Evolutionary conservation across 306 rosid genomes (phyloP).

Genomic region (Alnus rubra): DNA sequence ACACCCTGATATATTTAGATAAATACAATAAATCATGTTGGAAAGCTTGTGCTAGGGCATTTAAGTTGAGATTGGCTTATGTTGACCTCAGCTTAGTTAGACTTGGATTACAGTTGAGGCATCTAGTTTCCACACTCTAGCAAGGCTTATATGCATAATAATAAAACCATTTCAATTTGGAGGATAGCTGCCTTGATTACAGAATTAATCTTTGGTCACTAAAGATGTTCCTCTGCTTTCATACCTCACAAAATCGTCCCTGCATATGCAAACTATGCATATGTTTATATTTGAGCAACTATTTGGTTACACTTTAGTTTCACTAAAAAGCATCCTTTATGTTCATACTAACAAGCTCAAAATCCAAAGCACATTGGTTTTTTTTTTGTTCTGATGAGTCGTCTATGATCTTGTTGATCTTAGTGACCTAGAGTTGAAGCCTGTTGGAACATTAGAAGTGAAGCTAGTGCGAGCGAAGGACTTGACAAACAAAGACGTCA

Average conservation of each 20-base stretch:
- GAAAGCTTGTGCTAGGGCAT: neutral
- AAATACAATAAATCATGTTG: neutral
- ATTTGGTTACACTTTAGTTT: neutral
- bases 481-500: constrained; percentile 66
- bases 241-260: neutral
- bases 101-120: neutral
- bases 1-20: too few relatives aligned
- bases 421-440: constrained; percentile 83
- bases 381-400: neutral
- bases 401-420: constrained; percentile 30
- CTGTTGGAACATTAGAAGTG: constrained; percentile 78
- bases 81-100: neutral
- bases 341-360: neutral
- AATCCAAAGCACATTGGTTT: neutral
- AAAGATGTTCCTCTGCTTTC: neutral
- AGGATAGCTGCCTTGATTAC: constrained; percentile 7
- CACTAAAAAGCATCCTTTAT: neutral
- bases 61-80: neutral
- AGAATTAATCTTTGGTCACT: constrained; percentile 4
- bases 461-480: constrained; percentile 91
- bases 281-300: neutral
- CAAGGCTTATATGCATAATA: neutral
- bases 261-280: neutral
- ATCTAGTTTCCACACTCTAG: neutral
- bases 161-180: constrained; percentile 9